Conservation (phyloP, 2,329 filamentous ascomycete species). For the Graphilbum sp. region DNA sequence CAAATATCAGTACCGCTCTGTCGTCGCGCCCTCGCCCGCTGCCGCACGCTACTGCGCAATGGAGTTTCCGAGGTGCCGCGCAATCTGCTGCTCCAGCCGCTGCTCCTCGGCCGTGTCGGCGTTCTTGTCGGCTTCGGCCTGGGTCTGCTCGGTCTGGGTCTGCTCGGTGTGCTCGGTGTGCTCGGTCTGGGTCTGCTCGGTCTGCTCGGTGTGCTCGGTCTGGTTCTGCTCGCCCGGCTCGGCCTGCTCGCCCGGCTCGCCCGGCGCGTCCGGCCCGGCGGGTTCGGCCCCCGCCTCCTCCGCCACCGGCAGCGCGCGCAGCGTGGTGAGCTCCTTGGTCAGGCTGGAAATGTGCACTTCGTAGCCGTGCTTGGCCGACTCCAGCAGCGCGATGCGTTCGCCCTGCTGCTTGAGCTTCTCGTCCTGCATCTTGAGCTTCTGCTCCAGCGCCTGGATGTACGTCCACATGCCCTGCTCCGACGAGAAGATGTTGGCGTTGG, state of each 20-base stretch:
- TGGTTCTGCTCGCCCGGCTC: background rate
- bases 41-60: too few species aligned
- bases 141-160: background rate
- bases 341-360: conserved; percentile 21
- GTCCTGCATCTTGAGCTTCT: conserved; percentile 29
- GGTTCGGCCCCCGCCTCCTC: too few species aligned
- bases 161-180: too few species aligned
- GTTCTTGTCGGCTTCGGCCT: too few species aligned
- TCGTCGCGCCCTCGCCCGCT: too few species aligned
- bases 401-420: conserved; percentile 22
- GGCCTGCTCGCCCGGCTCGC: too few species aligned
- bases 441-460: conserved; percentile 57
- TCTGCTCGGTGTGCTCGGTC: background rate
- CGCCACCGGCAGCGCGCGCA: too few species aligned
- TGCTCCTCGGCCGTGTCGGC: conserved; percentile 1
- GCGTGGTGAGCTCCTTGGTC: conserved; percentile 17
- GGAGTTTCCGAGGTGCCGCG: conserved; percentile 3
- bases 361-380: conserved; percentile 20
- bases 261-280: background rate
- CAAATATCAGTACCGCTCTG: too few species aligned
- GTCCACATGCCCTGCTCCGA: conserved; percentile 50
- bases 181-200: too few species aligned
- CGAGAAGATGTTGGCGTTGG: conserved; percentile 51
- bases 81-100: conserved; percentile 6
- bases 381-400: conserved; percentile 17